phyloP scores from a whole-genome alignment of 257 asterid species.

The Solanum medicagineum region DNA sequence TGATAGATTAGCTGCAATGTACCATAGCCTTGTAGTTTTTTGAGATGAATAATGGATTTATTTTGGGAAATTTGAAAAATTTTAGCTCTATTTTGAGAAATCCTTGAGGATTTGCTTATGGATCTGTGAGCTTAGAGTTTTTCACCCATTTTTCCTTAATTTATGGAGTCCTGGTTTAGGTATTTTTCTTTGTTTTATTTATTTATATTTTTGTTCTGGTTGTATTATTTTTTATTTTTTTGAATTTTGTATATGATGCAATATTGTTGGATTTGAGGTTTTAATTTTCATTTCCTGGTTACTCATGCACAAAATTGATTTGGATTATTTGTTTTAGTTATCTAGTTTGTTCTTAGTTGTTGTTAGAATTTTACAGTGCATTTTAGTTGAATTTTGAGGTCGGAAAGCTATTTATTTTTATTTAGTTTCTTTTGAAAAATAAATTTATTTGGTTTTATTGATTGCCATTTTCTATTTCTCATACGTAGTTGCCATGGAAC shows the following conservation, averaged over 20 bases:
- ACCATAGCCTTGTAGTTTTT: neutral
- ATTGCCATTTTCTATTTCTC: neutral
- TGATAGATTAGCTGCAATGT: neutral
- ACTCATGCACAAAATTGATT: neutral
- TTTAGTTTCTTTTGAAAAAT: neutral
- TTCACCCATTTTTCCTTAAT: neutral
- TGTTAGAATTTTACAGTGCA: neutral
- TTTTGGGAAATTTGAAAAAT: neutral
- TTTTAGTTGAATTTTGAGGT: neutral
- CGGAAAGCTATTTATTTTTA: neutral
- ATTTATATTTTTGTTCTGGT: neutral
- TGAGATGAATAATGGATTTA: neutral
- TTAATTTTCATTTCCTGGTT: neutral
- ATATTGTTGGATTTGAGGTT: neutral
- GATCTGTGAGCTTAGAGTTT: constrained; percentile 17
- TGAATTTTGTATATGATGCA: neutral
- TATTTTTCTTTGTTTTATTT: neutral
- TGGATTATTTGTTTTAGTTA: neutral
- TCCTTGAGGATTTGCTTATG: constrained; percentile 1
- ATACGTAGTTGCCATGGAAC: neutral
- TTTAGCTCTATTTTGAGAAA: constrained; percentile 10
- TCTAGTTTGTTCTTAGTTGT: neutral
- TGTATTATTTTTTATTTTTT: neutral
- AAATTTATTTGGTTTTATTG: neutral
- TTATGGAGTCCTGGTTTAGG: neutral